phyloP scores from a whole-genome alignment of 805 yeast genomes.

The Candida xiaguanensis region DNA sequence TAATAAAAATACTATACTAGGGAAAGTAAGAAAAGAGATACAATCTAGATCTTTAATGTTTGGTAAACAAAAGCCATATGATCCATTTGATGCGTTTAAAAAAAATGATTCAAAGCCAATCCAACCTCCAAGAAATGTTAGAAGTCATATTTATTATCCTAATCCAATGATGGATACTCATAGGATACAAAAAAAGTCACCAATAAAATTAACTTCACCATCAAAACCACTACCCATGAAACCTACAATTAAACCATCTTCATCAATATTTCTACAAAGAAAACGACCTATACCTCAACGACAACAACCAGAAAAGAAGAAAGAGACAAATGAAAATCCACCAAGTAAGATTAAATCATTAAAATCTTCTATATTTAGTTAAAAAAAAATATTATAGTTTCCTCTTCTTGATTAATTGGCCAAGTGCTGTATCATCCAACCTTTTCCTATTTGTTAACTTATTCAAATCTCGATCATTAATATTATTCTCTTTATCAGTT shows the following conservation, averaged over 20 bases:
- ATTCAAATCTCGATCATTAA: constrained; percentile 12
- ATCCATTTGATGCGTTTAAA: constrained; percentile 23
- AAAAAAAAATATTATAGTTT: constrained; percentile 7
- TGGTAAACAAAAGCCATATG: constrained; percentile 16
- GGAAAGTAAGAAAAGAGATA: constrained; percentile 34
- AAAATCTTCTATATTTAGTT: constrained; percentile 28
- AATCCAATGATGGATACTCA: too few species aligned
- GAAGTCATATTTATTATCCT: constrained; percentile 2
- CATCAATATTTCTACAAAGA: constrained; percentile 11
- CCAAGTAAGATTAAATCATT: constrained; percentile 20
- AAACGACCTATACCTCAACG: constrained; percentile 5
- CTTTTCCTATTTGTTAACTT: constrained; percentile 21
- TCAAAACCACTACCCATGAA: not conserved
- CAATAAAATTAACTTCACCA: not conserved
- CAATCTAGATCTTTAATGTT: constrained; percentile 33
- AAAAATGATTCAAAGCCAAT: not conserved
- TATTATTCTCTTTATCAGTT: constrained; percentile 17
- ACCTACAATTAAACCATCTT: not conserved
- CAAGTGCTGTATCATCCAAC: constrained; percentile 19
- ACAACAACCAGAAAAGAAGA: constrained; percentile 6
- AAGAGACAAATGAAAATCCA: constrained; percentile 5
- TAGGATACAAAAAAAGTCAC: not conserved
- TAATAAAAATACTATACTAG: constrained; percentile 25
- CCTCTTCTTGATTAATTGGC: constrained; percentile 22
- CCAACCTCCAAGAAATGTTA: not conserved